Conservation (phyloP, 2,329 filamentous ascomycete genomes). For the Epichloe glyceriae region DNA sequence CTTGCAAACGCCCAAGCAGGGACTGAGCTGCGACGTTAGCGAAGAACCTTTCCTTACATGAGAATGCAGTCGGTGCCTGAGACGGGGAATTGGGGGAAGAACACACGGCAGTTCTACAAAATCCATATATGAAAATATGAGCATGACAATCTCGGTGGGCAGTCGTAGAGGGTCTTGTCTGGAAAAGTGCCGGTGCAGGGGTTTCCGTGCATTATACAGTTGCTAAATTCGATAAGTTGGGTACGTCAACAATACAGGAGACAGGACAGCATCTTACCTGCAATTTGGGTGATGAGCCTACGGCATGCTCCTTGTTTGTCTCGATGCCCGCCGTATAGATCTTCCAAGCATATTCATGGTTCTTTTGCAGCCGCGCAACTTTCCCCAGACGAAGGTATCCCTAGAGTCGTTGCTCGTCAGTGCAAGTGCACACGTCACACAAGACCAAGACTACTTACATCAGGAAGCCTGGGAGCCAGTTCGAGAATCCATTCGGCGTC, state of each 20-base stretch:
- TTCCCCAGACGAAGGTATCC: constrained; percentile 31
- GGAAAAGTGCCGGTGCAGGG: constrained; percentile 20
- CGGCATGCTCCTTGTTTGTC: constrained; percentile 14
- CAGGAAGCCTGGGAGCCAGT: constrained; percentile 25
- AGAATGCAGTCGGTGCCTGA: not conserved
- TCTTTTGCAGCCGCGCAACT: constrained; percentile 23
- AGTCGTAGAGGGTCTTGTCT: constrained; percentile 23
- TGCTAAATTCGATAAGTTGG: constrained; percentile 13
- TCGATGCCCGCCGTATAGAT: constrained; percentile 27
- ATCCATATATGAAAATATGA: constrained; percentile 23
- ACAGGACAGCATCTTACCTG: constrained; percentile 14
- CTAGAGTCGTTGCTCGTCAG: constrained; percentile 11
- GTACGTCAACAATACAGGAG: not conserved
- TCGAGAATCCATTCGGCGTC: constrained; percentile 32
- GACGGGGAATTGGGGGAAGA: not conserved
- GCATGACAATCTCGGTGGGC: constrained; percentile 23
- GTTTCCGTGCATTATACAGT: constrained; percentile 21
- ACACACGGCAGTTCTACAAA: constrained; percentile 19
- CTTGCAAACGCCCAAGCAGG: constrained; percentile 21
- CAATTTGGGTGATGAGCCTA: constrained; percentile 19
- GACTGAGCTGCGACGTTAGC: constrained; percentile 9
- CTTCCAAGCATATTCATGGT: constrained; percentile 26
- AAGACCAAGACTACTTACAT: constrained; percentile 17
- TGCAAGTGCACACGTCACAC: not conserved
- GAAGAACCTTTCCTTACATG: not conserved